These are phyloP conservation scores for Fusarium robinianum DNA, from an alignment of 2,329 filamentous ascomycete genomes.

Conservation along the genomic window DNA sequence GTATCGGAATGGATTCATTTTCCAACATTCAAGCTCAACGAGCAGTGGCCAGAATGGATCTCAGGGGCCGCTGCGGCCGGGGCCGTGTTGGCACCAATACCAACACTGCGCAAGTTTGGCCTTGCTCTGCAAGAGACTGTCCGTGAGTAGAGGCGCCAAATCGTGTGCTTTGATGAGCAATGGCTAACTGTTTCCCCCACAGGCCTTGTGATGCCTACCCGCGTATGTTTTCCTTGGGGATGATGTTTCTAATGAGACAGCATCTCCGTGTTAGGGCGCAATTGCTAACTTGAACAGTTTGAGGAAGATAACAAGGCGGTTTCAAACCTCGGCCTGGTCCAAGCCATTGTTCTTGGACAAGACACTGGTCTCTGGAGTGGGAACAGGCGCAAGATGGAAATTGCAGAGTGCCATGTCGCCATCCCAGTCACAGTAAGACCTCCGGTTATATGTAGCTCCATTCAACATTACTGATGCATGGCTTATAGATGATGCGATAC, in stretches of 20 bases:
- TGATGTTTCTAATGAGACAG: not conserved
- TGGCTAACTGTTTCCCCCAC: constrained; percentile 1
- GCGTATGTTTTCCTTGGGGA: constrained; percentile 34
- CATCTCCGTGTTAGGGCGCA: not conserved
- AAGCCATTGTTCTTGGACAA: constrained; percentile 53
- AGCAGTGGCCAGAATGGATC: constrained; percentile 62
- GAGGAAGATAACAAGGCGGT: constrained; percentile 55
- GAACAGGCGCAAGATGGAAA: constrained; percentile 60
- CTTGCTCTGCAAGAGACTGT: constrained; percentile 59
- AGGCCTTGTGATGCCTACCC: constrained; percentile 40
- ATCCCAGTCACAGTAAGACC: constrained; percentile 51
- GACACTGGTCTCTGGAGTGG: constrained; percentile 60
- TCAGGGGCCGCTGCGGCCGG: constrained; percentile 64
- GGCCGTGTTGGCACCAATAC: constrained; percentile 60
- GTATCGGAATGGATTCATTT: constrained; percentile 66
- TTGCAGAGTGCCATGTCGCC: constrained; percentile 55
- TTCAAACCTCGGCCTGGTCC: constrained; percentile 53
- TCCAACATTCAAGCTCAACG: constrained; percentile 60
- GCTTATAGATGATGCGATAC: constrained; percentile 57
- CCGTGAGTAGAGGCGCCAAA: constrained; percentile 38
- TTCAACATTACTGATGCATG: constrained; percentile 19
- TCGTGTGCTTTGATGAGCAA: not conserved
- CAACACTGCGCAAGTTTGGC: constrained; percentile 64
- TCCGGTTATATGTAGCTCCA: not conserved
- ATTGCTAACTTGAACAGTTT: constrained; percentile 43